A percentile compares a stretch with the other conserved stretches of the same genome.
These are phyloP conservation scores for Eremomyces bilateralis DNA, from an alignment of 495 filamentous ascomycete genomes.

Conservation along the genomic window DNA sequence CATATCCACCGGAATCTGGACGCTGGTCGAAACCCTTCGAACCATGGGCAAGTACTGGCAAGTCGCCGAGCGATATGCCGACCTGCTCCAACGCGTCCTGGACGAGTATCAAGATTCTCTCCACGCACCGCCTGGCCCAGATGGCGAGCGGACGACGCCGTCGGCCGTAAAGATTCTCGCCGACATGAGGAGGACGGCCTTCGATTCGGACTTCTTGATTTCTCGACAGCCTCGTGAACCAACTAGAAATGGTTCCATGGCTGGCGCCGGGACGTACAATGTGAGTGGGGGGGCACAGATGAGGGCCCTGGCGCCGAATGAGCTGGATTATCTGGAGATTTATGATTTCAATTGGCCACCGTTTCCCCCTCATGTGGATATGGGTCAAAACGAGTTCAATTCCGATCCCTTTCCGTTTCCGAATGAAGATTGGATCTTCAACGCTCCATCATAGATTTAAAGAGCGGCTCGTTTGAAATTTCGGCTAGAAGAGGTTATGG, in stretches of 20 bases:
- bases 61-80: constrained; percentile 60
- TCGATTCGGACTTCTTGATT: constrained; percentile 71
- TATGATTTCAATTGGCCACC: no score
- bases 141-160: constrained; percentile 50
- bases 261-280: constrained; percentile 17
- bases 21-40: constrained; percentile 58
- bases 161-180: constrained; percentile 68
- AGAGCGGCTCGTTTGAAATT: no score
- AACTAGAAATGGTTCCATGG: no score
- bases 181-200: constrained; percentile 72
- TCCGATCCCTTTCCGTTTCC: no score
- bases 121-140: constrained; percentile 23
- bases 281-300: constrained; percentile 22
- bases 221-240: constrained; percentile 50
- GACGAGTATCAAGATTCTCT: constrained; percentile 57
- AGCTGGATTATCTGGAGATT: no score
- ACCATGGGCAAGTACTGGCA: constrained; percentile 69
- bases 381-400: no score
- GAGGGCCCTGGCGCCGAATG: constrained; percentile 50
- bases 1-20: constrained; percentile 50
- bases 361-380: no score
- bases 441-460: no score
- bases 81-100: constrained; percentile 59
- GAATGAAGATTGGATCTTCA: no score
- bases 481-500: no score